A percentile compares a stretch with the other conserved stretches of the same genome.
phyloP scores from a whole-genome alignment of 495 filamentous ascomycete genomes.

The Penicillium soppii region DNA sequence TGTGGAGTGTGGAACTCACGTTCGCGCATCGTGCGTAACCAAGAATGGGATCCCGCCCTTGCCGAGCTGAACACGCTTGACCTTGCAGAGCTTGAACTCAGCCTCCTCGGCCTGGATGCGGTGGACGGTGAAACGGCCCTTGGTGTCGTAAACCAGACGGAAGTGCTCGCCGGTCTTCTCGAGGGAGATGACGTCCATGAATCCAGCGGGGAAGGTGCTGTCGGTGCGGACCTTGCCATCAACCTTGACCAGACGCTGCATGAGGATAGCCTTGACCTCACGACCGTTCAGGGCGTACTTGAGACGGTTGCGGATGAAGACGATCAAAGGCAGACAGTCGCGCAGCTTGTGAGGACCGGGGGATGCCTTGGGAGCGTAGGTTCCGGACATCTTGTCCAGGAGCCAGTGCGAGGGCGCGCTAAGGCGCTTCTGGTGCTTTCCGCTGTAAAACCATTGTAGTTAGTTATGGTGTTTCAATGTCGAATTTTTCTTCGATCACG shows the following conservation, averaged over 20 bases:
- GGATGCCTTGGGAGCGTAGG: conserved; percentile 94
- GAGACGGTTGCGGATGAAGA: conserved; percentile 97
- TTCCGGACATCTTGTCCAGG: conserved; percentile 96
- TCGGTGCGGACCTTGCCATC: conserved; percentile 99
- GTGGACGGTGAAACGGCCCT: conserved; percentile 99
- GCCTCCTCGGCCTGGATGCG: conserved; percentile 97
- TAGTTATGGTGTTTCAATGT: conserved; percentile 22
- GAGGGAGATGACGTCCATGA: conserved; percentile 99
- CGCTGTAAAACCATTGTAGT: conserved; percentile 56
- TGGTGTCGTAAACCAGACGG: conserved; percentile 99
- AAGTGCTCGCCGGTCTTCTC: conserved; percentile 99
- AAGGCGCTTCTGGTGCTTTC: conserved; percentile 99
- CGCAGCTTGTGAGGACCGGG: conserved; percentile 98
- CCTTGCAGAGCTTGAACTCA: conserved; percentile 98
- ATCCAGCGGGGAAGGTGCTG: conserved; percentile 93
- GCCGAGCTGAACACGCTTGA: conserved; percentile 98
- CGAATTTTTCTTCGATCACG: conserved; percentile 2
- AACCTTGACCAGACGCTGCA: conserved; percentile 99
- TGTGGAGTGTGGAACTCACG: conserved; percentile 73
- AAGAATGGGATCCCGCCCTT: conserved; percentile 99
- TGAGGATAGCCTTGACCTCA: conserved; percentile 95
- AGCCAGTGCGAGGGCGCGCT: conserved; percentile 99
- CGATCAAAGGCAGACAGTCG: conserved; percentile 97
- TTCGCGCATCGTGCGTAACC: conserved; percentile 99
- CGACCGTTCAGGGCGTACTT: conserved; percentile 99